These are phyloP conservation scores for Kuraishia floccosa DNA, from an alignment of 805 yeast species.

Conservation along the genomic window DNA sequence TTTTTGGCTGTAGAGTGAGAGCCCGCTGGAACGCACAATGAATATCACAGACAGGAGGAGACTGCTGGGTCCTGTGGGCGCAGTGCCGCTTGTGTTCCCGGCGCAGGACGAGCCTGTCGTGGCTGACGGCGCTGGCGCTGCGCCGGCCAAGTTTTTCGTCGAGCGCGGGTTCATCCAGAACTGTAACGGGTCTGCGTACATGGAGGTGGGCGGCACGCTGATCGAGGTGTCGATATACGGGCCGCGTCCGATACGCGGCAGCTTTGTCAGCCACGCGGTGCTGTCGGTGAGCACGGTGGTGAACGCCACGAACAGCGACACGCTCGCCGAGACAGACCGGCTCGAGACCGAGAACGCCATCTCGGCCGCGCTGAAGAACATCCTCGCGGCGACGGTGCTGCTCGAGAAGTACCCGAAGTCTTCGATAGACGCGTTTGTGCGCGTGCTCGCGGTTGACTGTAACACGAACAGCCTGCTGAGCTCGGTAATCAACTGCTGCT, in stretches of 20 bases:
- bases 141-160: conserved; percentile 30
- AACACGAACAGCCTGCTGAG: conserved; percentile 21
- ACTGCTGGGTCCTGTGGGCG: conserved; percentile 71
- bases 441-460: conserved; percentile 42
- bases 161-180: conserved; percentile 57
- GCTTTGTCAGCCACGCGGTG: conserved; percentile 56
- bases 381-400: conserved; percentile 31
- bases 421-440: conserved; percentile 67
- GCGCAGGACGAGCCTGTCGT: conserved; percentile 6
- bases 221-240: conserved; percentile 73
- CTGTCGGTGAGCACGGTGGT: conserved; percentile 39
- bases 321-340: conserved; percentile 20
- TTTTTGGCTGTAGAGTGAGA: too few relatives aligned
- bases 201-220: conserved; percentile 55
- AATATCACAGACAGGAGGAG: conserved; percentile 64
- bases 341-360: conserved; percentile 32
- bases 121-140: conserved; percentile 5
- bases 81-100: conserved; percentile 34
- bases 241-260: conserved; percentile 72
- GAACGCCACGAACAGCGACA: conserved; percentile 3
- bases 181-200: conserved; percentile 74
- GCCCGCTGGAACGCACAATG: too few relatives aligned
- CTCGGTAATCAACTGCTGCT: conserved; percentile 43
- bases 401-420: conserved; percentile 82
- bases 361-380: conserved; percentile 24